Evolutionary conservation across 164 flowering plant species (phyloP), one percentile per base, ranked within the genome.

Genomic region (Chloranthus sessilifolius): DNA sequence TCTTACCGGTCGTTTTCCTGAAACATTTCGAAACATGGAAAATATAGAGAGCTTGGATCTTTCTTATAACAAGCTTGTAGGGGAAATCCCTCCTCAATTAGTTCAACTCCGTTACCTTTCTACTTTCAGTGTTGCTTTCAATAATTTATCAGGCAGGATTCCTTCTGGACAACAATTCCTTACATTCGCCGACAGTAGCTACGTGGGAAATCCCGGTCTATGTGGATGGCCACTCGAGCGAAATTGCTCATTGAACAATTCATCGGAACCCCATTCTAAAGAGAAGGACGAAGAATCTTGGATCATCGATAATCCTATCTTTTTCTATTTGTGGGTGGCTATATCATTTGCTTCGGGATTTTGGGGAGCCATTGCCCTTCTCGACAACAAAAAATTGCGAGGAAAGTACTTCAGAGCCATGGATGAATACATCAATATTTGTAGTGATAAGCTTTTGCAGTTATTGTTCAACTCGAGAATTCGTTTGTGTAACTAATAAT

Each of bases 31-130:
- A 25, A 16, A 16, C 21, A 21, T 52, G 26, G 47, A 23, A 30
- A 17, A 7, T 2, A 15, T 52, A 36, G 47, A 52, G 37, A 52
- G 47, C 17, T 42, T 52, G 56, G 56, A 50, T 37, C 43, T 50
- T 11, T 36, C 43, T 22, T 2, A 50, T 17, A 50, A 50, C 21
- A 35, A 37, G 3, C 22, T 36, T n/a, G 3, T n/a, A 1, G 54
- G 43, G 9, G 8, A 2, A 10, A 52, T 52, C 2, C 44, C 55
- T 11, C 23, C 21, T 25, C 14, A 52, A 29, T 12, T 52, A 12
- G 12, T 5, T 19, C 42, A 41, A 10, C 55, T 52, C 44, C 8
- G 7, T 27, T 52, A 25, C 25, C 55, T 52, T 38, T 52, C 55
- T 26, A 25, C 11, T 38, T 52, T 52, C 33, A 37, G 1, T 37